Conservation (phyloP, 768 basidiomycete species). For the Serendipita sp. region DNA sequence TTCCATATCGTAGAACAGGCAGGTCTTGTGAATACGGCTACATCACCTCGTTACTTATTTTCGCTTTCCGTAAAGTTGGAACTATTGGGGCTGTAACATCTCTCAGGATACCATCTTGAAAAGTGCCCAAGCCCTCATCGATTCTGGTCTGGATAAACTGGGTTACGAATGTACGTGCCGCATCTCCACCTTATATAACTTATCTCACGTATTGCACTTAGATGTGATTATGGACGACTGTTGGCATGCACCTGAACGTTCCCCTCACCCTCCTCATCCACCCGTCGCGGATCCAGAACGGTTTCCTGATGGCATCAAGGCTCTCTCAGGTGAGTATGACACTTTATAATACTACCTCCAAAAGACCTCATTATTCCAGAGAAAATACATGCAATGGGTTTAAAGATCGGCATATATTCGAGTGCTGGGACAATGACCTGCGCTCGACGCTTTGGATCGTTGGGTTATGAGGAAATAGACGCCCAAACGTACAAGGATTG, state of each 20-base stretch:
- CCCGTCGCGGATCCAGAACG: conserved; percentile 19
- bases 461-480: conserved; percentile 32
- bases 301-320: conserved; percentile 20
- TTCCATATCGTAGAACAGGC: too few relatives aligned
- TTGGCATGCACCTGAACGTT: conserved; percentile 20
- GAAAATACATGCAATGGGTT: conserved; percentile 20
- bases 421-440: conserved; percentile 17
- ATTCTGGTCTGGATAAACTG: conserved; percentile 19
- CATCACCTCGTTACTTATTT: too few relatives aligned
- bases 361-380: conserved; percentile 9
- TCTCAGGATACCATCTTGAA: conserved; percentile 21
- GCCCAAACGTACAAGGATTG: conserved; percentile 32
- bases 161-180: conserved; percentile 23
- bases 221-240: conserved; percentile 26
- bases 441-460: conserved; percentile 23
- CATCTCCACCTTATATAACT: neutral
- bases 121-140: conserved; percentile 21
- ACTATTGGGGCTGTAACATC: conserved; percentile 25
- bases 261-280: conserved; percentile 10
- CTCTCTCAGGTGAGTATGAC: conserved; percentile 10
- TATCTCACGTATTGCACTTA: conserved; percentile 8
- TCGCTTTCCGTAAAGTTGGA: conserved; percentile 14
- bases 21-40: too few relatives aligned
- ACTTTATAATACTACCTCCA: neutral
- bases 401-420: conserved; percentile 16